Evolutionary conservation across 2,329 filamentous ascomycete genomes (phyloP), one percentile per base, ranked within the genome.

Genomic region (Sordariomycetes sp.): DNA sequence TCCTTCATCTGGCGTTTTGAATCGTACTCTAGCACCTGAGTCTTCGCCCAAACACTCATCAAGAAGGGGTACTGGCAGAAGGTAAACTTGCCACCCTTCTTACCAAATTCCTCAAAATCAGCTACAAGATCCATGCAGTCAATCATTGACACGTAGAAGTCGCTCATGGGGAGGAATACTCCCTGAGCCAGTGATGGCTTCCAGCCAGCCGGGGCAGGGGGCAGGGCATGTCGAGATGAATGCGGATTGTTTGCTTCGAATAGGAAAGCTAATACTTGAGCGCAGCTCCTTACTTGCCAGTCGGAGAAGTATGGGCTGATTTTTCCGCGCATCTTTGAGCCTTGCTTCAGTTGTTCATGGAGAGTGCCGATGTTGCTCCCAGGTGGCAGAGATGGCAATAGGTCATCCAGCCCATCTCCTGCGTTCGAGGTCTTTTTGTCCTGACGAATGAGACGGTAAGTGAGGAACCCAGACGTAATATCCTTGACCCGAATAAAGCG

Each of bases 1-100:
- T 76, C 78, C 49, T 86, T 80, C 87, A 94, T 94, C 55, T 94
- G 86, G 7, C 87, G 75, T 41, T 80, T 76, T 7, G 86, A 85
- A 55, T 95, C 88, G 48, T 93, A 75, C 50, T 94, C 86, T 46
- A 94, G 66, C 30, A 94, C 90, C 43, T 82, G 82, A 38, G 92
- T 94, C 57, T 95, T 95, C 19, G 87, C 82, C 66, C 86, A 88
- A 43, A 95, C 87, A 41, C 86, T 94, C 26, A 95, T 67, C 45
- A 94, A 79, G 48, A 94, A 93, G 0, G 88, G 86, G 48, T 93
- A 94, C 51, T 94, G 86, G 51, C 87, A 94, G 50, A 95, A 94
- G 0, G 84, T 75, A 51, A 94, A 94, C 44, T 78, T 85, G 15
- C 71, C 70, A 33, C 72, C 70, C 42, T 73, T 80, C 5, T 75